Evolutionary conservation across 1,284 basidiomycete genomes (phyloP), one percentile per base, ranked within the genome.

Genomic region (Sanghuangporus baumii): DNA sequence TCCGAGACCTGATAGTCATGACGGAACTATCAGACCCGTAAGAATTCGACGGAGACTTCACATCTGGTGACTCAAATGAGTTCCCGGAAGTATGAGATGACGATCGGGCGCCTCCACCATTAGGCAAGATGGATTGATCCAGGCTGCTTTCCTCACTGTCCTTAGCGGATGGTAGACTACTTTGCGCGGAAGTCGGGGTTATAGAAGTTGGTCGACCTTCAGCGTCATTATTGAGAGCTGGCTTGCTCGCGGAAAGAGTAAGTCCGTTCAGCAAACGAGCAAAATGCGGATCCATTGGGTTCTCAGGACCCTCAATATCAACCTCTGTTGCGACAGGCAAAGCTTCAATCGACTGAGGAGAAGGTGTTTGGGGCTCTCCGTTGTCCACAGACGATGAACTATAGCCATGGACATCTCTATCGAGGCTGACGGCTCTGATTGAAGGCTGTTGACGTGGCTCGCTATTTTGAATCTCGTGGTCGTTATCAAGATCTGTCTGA

Each of bases 301-400:
- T 62, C 14, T 67, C 59, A 52, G 55, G 59, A 55, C 61, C 64
- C 62, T 63, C 69, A 55, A 61, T 66, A 40, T 69, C 68, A 23
- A 67, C 60, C 20, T 68, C 46, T 57, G 72, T 73, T 9, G 74
- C 69, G 18, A 69, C 64, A 4, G 80, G 74, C 26, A 52, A 31
- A 26, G 62, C 65, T 60, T 78, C 74, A 54, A 75, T 78, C 69
- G 81, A 83, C 63, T 81, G 78, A 0, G 86, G 82, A 23, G 86
- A 88, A 14, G 85, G 85, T 0, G 85, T 87, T 67, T 83, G 81
- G 14, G 81, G 84, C 68, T 83, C 86, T 40, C 77, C 79, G 66
- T 83, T 83, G 66, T 85, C 84, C 31, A 77, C 79, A 48, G 82
- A 86, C 48, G 85, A 86, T n/a, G 86, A 87, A 68, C 83, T 85